Conservation (phyloP, 2,329 filamentous ascomycete species). For the Graphilbum ipis-grandicollis region DNA sequence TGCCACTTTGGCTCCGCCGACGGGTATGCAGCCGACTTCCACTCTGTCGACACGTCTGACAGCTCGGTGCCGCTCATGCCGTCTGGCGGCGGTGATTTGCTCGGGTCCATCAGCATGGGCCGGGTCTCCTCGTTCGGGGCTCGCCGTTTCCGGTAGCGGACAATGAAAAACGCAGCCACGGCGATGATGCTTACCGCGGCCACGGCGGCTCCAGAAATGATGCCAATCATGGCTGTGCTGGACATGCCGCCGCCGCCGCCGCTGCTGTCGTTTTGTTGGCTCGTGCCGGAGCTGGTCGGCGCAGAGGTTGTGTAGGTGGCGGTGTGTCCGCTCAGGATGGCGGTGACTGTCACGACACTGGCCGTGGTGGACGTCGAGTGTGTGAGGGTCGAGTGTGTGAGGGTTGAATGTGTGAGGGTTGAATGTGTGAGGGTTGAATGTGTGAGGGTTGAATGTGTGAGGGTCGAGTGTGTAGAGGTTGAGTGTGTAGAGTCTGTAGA, state of each 20-base stretch:
- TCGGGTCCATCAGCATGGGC: conserved; percentile 11
- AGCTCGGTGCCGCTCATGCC: not conserved
- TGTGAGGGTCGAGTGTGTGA: too few relatives aligned
- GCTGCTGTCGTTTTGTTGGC: conserved; percentile 1
- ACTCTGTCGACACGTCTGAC: not conserved
- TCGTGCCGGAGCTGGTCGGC: conserved; percentile 6
- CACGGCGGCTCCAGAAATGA: conserved; percentile 6
- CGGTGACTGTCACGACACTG: conserved; percentile 4
- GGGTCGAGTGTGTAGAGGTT: too few relatives aligned
- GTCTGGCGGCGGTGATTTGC: not conserved
- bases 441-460: too few relatives aligned
- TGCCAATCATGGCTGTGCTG: conserved; percentile 12
- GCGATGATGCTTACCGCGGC: conserved; percentile 9
- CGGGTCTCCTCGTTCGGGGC: conserved; percentile 12
- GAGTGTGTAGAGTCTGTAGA: too few relatives aligned
- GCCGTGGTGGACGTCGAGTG: too few relatives aligned
- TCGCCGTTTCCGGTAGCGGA: conserved; percentile 11
- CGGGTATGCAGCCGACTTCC: not conserved
- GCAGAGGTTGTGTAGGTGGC: conserved; percentile 5
- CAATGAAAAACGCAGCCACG: conserved; percentile 8
- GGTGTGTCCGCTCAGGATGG: conserved; percentile 5
- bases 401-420: too few relatives aligned
- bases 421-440: too few relatives aligned
- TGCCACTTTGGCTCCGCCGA: not conserved
- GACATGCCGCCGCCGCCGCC: conserved; percentile 9